These are phyloP conservation scores for Fusarium humuli DNA, from an alignment of 2,329 filamentous ascomycete genomes.

Conservation along the genomic window DNA sequence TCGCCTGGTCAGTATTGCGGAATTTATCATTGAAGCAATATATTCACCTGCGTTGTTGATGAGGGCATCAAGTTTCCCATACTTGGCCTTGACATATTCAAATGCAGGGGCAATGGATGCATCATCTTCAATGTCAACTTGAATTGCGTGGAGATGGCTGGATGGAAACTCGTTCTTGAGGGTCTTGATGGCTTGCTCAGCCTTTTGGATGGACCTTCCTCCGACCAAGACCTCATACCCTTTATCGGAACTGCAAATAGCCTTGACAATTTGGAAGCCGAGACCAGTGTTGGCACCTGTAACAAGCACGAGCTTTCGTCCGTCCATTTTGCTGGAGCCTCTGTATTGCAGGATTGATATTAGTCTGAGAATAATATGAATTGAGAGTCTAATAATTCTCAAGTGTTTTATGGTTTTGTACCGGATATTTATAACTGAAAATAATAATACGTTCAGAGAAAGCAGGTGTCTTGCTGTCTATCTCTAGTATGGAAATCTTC, in stretches of 20 bases:
- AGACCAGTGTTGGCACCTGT: conserved; percentile 8
- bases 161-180: not conserved
- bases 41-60: conserved; percentile 7
- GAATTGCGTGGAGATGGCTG: not conserved
- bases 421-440: not conserved
- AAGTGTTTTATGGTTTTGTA: not conserved
- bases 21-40: no score
- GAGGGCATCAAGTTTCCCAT: not conserved
- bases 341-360: not conserved
- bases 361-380: not conserved
- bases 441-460: rapidly evolving
- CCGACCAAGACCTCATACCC: not conserved
- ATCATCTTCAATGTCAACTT: conserved; percentile 3
- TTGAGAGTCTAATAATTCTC: no score
- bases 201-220: not conserved
- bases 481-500: not conserved
- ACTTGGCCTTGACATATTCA: not conserved
- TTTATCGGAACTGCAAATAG: not conserved
- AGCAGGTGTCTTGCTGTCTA: not conserved
- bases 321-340: not conserved
- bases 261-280: not conserved
- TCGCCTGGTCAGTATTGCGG: not conserved
- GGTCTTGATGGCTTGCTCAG: not conserved
- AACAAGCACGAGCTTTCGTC: not conserved
- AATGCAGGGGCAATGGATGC: not conserved